Evolutionary conservation across 345 rosid genomes (phyloP), one percentile per base, ranked within the genome.

Genomic region (Citrus cavaleriei): DNA sequence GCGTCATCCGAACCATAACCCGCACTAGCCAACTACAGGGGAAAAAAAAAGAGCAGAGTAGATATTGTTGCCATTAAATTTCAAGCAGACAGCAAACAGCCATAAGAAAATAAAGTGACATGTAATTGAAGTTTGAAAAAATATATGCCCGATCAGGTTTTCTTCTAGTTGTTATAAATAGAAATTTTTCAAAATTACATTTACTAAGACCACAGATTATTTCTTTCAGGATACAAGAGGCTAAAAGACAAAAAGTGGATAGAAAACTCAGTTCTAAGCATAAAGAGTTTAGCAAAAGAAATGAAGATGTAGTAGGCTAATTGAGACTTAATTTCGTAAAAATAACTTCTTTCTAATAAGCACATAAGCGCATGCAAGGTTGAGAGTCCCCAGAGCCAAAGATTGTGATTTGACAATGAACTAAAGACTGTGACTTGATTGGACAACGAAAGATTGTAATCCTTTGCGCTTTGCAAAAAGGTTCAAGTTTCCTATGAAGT

Each of bases 1-100:
- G 75, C 75, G 49, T 87, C 89, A 81, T 93, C 95, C 66, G 69
- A 82, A 74, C 98, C 96, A 87, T 86, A 95, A 81, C 98, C 97
- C 27, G 91, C 93, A 81, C 92, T 86, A 77, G 89, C 97, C 79
- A 95, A 90, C 99, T 93, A 81, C 68, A 62, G 38, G 46, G 13
- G 10, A 40, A 40, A 25, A 80, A n/a, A 37, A 25, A 60, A 68
- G 67, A 81, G 16, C 34, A 82, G 74, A 73, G 73, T 76, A 37
- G 69, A 73, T 79, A 62, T 68, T 78, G 34, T 55, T 70, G 21
- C 22, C 72, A 68, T 22, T 58, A 72, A n/a, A 40, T 38, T 57
- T 72, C 74, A 62, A 63, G 54, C 3, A 72, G 19, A 60, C 51
- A 12, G 34, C 38, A 63, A 49, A 10, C 49, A 19, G 27, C 22